Conservation (phyloP, 1,139 yeast genomes). For the Saccharomyces uvarum region DNA sequence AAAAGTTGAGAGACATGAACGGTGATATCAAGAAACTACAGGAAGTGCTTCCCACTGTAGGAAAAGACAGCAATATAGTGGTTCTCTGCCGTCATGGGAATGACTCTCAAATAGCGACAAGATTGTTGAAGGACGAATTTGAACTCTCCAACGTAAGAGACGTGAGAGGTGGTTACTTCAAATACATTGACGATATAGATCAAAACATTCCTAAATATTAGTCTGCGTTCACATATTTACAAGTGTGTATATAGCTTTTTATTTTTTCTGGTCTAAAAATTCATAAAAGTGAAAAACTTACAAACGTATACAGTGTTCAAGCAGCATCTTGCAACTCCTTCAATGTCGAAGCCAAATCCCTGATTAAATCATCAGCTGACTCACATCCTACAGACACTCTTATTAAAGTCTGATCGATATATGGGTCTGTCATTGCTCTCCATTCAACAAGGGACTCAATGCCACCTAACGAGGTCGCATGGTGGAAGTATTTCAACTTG, state of each 20-base stretch:
- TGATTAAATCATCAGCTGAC: slow-evolving; percentile 60
- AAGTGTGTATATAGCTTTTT: background rate
- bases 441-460: slow-evolving; percentile 86
- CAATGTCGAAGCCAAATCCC: slow-evolving; percentile 49
- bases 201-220: slow-evolving; percentile 60
- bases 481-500: slow-evolving; percentile 63
- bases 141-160: slow-evolving; percentile 52
- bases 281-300: background rate
- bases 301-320: background rate
- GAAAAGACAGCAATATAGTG: slow-evolving; percentile 22
- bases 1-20: slow-evolving; percentile 38
- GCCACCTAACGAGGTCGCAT: slow-evolving; percentile 93
- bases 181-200: slow-evolving; percentile 63
- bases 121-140: slow-evolving; percentile 43
- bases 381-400: slow-evolving; percentile 79
- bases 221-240: slow-evolving; percentile 7
- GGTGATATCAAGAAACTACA: slow-evolving; percentile 20
- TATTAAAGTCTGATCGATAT: slow-evolving; percentile 48
- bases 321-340: slow-evolving; percentile 12
- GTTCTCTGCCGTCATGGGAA: slow-evolving; percentile 79
- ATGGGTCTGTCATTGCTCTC: slow-evolving; percentile 69
- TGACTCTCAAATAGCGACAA: slow-evolving; percentile 77
- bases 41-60: slow-evolving; percentile 18
- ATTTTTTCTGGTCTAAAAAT: background rate
- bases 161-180: slow-evolving; percentile 67